Evolutionary conservation across 176 grass and related monocot genomes (phyloP).

Genomic region (Triticum monococcum): DNA sequence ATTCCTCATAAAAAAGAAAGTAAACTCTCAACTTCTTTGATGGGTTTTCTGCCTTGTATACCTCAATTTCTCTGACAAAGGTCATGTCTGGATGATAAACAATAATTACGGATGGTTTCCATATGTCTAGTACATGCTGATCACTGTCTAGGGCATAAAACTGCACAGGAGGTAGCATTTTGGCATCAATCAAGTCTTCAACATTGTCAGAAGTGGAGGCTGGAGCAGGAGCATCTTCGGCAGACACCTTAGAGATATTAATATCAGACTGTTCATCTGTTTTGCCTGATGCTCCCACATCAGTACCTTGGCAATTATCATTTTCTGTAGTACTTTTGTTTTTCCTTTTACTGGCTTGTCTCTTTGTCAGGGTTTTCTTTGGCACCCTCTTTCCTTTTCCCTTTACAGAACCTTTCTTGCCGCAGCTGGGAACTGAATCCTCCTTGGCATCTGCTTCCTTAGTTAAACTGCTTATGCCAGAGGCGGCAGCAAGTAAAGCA

Average conservation of each 20-base stretch:
- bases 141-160: conserved; percentile 87
- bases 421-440: conserved; percentile 38
- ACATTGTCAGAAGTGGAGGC: conserved; percentile 4
- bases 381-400: conserved; percentile 55
- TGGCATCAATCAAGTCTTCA: conserved; percentile 30
- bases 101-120: conserved; percentile 83
- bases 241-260: conserved; percentile 26
- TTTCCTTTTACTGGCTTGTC: conserved; percentile 32
- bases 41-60: conserved; percentile 88
- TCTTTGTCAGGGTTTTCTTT: conserved; percentile 47
- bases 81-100: conserved; percentile 95
- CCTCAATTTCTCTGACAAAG: conserved; percentile 92
- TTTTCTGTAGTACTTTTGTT: conserved; percentile 28
- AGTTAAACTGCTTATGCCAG: conserved; percentile 60
- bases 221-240: conserved; percentile 5
- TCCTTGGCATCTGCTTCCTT: conserved; percentile 45
- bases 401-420: conserved; percentile 38
- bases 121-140: conserved; percentile 68
- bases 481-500: conserved; percentile 81
- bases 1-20: conserved; percentile 97
- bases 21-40: conserved; percentile 75
- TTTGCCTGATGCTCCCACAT: conserved; percentile 30
- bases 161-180: conserved; percentile 72
- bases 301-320: conserved; percentile 34
- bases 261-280: conserved; percentile 25